Conservation (phyloP, 2,329 filamentous ascomycete genomes). For the Aureobasidium zeae region DNA sequence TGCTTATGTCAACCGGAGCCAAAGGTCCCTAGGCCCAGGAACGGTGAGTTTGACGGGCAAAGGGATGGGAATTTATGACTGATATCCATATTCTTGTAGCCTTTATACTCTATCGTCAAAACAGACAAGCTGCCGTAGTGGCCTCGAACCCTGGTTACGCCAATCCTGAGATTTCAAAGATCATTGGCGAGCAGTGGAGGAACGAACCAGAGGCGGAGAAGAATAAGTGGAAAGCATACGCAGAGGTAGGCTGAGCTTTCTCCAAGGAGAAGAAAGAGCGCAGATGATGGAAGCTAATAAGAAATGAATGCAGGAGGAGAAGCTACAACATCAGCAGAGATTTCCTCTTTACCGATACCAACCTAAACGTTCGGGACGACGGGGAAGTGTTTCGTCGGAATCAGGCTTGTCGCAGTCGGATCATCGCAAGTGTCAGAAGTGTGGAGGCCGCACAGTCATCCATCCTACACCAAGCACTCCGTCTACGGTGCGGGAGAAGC, state of each 20-base stretch:
- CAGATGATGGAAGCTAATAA: not conserved
- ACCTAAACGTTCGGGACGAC: constrained; percentile 53
- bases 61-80: too few relatives aligned
- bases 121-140: constrained; percentile 76
- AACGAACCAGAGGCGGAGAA: constrained; percentile 65
- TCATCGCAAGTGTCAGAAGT: constrained; percentile 55
- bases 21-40: constrained; percentile 61
- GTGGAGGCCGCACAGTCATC: constrained; percentile 56
- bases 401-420: constrained; percentile 24
- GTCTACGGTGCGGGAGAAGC: constrained; percentile 18
- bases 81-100: too few relatives aligned
- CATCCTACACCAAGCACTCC: constrained; percentile 22
- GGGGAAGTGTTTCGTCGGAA: constrained; percentile 25
- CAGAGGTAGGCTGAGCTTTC: constrained; percentile 50
- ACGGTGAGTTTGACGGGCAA: constrained; percentile 57
- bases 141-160: constrained; percentile 76
- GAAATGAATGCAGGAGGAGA: constrained; percentile 66
- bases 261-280: too few relatives aligned
- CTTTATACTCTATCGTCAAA: constrained; percentile 94
- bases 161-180: constrained; percentile 95
- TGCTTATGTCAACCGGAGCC: constrained; percentile 63
- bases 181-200: constrained; percentile 90
- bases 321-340: constrained; percentile 74
- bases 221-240: constrained; percentile 77
- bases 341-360: constrained; percentile 95